phyloP scores from a whole-genome alignment of 1,284 basidiomycete genomes.

The Trichosporon sp. region DNA sequence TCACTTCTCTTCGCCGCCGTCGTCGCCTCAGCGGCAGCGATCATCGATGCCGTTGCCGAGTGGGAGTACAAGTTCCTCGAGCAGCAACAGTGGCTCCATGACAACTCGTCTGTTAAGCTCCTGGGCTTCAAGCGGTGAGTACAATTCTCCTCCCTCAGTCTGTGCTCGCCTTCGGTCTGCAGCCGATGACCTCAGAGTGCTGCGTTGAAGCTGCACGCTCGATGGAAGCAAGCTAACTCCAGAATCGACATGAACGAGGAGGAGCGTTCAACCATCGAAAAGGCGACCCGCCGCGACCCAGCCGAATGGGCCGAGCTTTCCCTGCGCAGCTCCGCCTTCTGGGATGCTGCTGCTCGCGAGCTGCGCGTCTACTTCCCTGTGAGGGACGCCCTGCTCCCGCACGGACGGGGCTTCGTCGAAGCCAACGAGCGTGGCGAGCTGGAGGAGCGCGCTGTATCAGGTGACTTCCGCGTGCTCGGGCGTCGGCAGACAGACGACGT shows the following conservation, averaged over 20 bases:
- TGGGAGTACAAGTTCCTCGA: neutral
- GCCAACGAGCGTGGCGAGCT: conserved; percentile 3
- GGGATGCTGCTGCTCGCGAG: neutral
- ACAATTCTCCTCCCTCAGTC: neutral
- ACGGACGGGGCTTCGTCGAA: neutral
- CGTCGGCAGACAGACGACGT: neutral
- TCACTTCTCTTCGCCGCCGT: neutral
- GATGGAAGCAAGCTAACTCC: neutral
- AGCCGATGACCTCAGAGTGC: no score
- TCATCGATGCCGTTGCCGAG: neutral
- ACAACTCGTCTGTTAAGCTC: conserved; percentile 1
- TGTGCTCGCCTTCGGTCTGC: neutral
- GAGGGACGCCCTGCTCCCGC: neutral
- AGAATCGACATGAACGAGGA: neutral
- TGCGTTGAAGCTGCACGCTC: no score
- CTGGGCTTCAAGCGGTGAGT: neutral
- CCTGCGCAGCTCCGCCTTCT: neutral
- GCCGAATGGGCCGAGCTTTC: neutral
- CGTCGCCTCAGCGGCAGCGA: neutral
- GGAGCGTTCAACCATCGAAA: neutral
- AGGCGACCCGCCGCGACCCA: neutral
- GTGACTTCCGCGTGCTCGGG: neutral
- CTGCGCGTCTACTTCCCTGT: conserved; percentile 7
- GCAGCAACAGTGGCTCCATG: neutral
- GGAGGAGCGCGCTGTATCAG: neutral